Conservation (phyloP, 2,329 filamentous ascomycete species). For the Sarocladium oryzae region DNA sequence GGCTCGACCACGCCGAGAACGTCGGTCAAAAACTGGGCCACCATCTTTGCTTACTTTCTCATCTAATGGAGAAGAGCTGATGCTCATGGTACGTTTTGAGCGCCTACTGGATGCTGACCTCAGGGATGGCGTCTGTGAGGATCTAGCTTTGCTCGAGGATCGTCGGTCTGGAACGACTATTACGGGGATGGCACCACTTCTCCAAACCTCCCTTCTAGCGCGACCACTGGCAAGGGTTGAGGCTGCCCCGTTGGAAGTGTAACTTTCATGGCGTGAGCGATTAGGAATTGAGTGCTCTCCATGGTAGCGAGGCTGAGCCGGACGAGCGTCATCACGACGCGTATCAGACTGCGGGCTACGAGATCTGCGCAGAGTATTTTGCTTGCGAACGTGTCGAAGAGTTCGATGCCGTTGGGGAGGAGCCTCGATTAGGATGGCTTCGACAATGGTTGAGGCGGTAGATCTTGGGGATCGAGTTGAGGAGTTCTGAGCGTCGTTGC, state of each 20-base stretch:
- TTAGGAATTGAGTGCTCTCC: conserved; percentile 18
- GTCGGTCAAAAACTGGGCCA: conserved; percentile 36
- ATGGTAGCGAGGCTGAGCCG: background rate
- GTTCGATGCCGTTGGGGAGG: conserved; percentile 42
- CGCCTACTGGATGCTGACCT: conserved; percentile 55
- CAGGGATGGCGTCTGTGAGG: conserved; percentile 46
- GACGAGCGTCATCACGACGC: background rate
- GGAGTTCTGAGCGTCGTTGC: conserved; percentile 39
- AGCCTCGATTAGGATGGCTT: conserved; percentile 49
- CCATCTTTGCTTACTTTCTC: conserved; percentile 32
- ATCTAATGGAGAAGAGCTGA: conserved; percentile 40
- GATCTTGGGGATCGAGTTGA: conserved; percentile 51
- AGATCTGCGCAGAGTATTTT: conserved; percentile 39
- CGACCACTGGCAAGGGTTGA: conserved; percentile 47
- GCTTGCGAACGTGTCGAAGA: conserved; percentile 55
- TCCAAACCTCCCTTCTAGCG: conserved; percentile 53
- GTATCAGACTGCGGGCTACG: conserved; percentile 10
- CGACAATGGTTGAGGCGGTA: conserved; percentile 49
- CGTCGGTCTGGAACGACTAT: conserved; percentile 54
- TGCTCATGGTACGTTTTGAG: conserved; percentile 47
- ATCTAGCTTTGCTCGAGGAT: conserved; percentile 47
- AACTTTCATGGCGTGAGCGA: conserved; percentile 36
- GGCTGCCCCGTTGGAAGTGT: conserved; percentile 40
- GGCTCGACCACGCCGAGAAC: conserved; percentile 32
- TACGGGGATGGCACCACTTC: conserved; percentile 55